phyloP scores from a whole-genome alignment of 345 rosid genomes.

The Lumnitzera racemosa region DNA sequence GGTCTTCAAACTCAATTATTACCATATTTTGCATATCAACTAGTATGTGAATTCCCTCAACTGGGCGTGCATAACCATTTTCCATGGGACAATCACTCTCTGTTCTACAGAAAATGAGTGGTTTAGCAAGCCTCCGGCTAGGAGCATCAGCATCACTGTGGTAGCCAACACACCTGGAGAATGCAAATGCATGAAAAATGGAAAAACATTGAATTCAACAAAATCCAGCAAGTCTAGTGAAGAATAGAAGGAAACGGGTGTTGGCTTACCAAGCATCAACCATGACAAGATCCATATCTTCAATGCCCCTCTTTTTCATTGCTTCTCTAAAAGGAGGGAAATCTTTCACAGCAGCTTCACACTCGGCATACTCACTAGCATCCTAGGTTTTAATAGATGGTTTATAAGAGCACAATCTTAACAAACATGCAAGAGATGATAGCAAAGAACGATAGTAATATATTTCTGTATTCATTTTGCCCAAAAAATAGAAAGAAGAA shows the following conservation, averaged over 20 bases:
- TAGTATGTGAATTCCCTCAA: constrained; percentile 76
- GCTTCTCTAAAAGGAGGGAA: constrained; percentile 75
- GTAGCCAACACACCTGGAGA: constrained; percentile 75
- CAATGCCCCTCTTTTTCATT: constrained; percentile 86
- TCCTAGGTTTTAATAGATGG: constrained; percentile 6
- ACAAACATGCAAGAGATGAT: too few relatives aligned
- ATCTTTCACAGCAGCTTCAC: constrained; percentile 85
- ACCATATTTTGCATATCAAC: constrained; percentile 93
- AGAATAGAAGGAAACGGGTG: background rate
- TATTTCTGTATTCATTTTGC: too few relatives aligned
- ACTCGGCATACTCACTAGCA: constrained; percentile 57
- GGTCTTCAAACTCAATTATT: constrained; percentile 82
- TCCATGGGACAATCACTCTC: constrained; percentile 95
- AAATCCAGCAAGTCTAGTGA: constrained; percentile 6
- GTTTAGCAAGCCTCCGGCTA: constrained; percentile 78
- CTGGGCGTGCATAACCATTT: constrained; percentile 95
- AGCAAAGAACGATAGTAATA: too few relatives aligned
- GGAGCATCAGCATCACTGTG: constrained; percentile 79
- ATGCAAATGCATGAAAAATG: constrained; percentile 4
- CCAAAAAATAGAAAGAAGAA: too few relatives aligned
- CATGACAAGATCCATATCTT: constrained; percentile 92
- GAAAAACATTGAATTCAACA: constrained; percentile 3
- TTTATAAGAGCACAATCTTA: background rate
- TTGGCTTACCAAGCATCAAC: constrained; percentile 71
- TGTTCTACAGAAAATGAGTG: constrained; percentile 86